Base-by-base conservation (phyloP, 805 yeast genomes). In the Jamesozyma lodderae region DNA sequence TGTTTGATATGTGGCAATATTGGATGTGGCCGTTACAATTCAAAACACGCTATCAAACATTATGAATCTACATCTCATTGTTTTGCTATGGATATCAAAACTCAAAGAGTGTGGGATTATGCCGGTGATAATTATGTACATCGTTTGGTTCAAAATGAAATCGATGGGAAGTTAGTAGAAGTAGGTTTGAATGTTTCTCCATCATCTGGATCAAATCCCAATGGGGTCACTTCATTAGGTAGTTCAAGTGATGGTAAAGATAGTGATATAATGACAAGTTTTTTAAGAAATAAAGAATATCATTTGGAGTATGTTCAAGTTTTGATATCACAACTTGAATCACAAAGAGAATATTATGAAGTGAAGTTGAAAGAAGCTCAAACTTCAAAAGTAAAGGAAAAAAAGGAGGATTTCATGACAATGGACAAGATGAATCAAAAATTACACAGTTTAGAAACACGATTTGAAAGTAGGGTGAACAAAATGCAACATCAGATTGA, bases 21-120 rank as follows among this genome's bases (percentile, higher is more conserved):
- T n/a, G 96, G 95, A 0, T 87, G 96, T 62, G 90, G 94, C 29
- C 62, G 96, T 43, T 87, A 87, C 57, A 83, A 85, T 36, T 73
- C 73, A 23, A 87, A 81, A 36, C 96, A 87, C 63, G 94, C 95
- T 0, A 75, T 85, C 36, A 75, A 79, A 43, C 96, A 87, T 59
- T 88, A 74, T 56, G 74, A 78, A 14, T 66, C 67, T 8, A 80
- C 94, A 0, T 78, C 81, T 5, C 96, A 87, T 58, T 83, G 95
- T 50, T 87, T 84, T 63, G 82, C 95, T 0, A 86, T 87, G 95
- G 95, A 87, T 52, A 66, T 84, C 33, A 61, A 68, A 9, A 75
- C 94, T 0, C 92, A 87, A 43, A 67, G 96, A 29, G 95, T 87
- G 1, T 87, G 96, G 96, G 96, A 87, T 57, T 87, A 87, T 56